These are phyloP conservation scores for Zopfochytrium polystomum DNA, from an alignment of 371 early-diverging fungal genomes.

Conservation along the genomic window DNA sequence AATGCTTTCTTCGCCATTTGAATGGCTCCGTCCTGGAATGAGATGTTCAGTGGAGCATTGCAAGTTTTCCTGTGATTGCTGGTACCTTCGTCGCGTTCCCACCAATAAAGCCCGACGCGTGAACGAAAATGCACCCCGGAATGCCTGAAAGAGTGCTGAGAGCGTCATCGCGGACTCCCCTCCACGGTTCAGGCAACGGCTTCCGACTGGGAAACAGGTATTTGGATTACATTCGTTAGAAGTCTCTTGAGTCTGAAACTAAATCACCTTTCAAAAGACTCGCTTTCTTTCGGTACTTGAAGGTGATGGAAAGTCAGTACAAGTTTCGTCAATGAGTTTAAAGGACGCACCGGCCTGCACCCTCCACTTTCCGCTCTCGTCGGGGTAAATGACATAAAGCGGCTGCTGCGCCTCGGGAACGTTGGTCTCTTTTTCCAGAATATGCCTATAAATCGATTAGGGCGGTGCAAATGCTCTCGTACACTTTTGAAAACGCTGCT, in stretches of 20 bases:
- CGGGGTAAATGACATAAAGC: conserved; percentile 84
- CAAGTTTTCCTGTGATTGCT: background rate
- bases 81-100: conserved; percentile 64
- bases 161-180: conserved; percentile 85
- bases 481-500: conserved; percentile 1
- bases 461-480: conserved; percentile 20
- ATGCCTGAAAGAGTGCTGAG: conserved; percentile 74
- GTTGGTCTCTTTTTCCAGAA: conserved; percentile 34
- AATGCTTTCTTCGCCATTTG: background rate
- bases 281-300: conserved; percentile 57
- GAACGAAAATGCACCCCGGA: conserved; percentile 89
- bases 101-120: conserved; percentile 92
- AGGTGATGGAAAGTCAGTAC: conserved; percentile 8
- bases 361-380: conserved; percentile 54
- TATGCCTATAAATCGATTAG: background rate
- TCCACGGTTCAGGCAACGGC: conserved; percentile 91
- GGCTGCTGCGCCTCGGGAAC: conserved; percentile 35
- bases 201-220: conserved; percentile 62
- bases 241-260: conserved; percentile 11
- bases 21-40: conserved; percentile 1
- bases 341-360: conserved; percentile 40
- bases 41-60: background rate
- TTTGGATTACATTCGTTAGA: background rate
- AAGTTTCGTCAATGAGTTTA: background rate
- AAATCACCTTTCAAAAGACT: conserved; percentile 73